A percentile compares a stretch with the other conserved stretches of the same genome.
phyloP scores from a whole-genome alignment of 345 rosid species.

The Salix koriyanagi region DNA sequence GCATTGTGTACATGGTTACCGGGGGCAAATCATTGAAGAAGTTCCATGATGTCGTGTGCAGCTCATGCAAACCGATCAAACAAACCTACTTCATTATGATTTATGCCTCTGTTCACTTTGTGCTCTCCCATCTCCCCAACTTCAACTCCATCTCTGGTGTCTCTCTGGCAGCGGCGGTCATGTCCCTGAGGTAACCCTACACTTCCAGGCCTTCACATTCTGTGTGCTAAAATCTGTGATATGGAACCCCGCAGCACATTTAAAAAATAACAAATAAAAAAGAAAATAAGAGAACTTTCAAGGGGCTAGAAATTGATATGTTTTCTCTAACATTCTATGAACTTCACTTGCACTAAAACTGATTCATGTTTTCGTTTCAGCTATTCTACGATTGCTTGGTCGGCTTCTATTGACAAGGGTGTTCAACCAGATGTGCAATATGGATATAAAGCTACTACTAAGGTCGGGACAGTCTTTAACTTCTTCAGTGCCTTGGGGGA shows the following conservation, averaged over 20 bases:
- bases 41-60: constrained; percentile 23
- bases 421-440: constrained; percentile 27
- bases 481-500: constrained; percentile 28
- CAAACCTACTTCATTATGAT: constrained; percentile 30
- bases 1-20: constrained; percentile 33
- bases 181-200: constrained; percentile 25
- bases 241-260: no score
- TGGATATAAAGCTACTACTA: constrained; percentile 16
- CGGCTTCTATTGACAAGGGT: constrained; percentile 26
- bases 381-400: constrained; percentile 34
- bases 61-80: constrained; percentile 16
- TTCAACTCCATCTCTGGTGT: constrained; percentile 36
- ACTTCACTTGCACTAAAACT: not conserved
- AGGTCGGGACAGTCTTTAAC: constrained; percentile 19
- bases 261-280: no score
- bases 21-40: constrained; percentile 31
- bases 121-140: constrained; percentile 33
- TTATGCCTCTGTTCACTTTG: constrained; percentile 29
- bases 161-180: constrained; percentile 33
- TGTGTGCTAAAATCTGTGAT: no score
- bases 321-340: no score
- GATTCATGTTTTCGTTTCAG: not conserved
- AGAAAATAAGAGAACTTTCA: no score
- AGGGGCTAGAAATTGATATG: no score
- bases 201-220: not conserved